Evolutionary conservation across 192 early-diverging fungal species (phyloP).

Genomic region (Mortierella antarctica): DNA sequence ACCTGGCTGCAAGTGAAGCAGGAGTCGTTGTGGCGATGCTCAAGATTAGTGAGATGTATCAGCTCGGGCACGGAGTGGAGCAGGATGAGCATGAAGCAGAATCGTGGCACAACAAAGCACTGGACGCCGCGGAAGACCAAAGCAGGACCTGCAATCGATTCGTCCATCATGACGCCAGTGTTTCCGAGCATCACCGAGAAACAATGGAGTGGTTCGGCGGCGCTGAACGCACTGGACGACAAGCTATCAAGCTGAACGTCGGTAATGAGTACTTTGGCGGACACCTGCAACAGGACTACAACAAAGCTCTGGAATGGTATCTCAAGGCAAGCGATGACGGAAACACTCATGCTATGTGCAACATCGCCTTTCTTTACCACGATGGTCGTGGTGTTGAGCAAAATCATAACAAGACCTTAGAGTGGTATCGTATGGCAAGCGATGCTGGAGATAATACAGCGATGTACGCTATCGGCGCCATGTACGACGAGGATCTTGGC

Average conservation of each 20-base stretch:
- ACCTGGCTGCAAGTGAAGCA: background rate
- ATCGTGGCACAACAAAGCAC: background rate
- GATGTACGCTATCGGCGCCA: too few species aligned
- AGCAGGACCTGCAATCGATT: background rate
- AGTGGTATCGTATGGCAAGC: conserved; percentile 12
- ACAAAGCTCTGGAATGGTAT: conserved; percentile 3
- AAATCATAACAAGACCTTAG: conserved; percentile 1
- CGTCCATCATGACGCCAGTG: background rate
- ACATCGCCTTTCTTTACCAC: conserved; percentile 3
- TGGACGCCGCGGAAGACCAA: background rate
- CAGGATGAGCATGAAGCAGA: background rate
- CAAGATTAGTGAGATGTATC: background rate
- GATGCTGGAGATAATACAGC: too few species aligned
- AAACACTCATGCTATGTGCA: background rate
- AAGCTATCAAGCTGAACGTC: background rate
- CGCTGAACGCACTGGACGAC: background rate
- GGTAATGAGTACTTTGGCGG: background rate
- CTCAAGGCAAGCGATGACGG: background rate
- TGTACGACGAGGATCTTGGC: too few species aligned
- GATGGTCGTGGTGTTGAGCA: conserved; percentile 8
- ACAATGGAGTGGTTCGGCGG: conserved; percentile 1
- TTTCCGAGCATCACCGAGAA: background rate
- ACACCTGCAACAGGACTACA: background rate
- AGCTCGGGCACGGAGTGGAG: background rate
- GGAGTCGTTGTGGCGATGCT: background rate